Percentiles rank a stretch among this genome's conserved stretches.
Conservation (phyloP, 371 early-diverging fungal species). For the Zychaea mexicana region DNA sequence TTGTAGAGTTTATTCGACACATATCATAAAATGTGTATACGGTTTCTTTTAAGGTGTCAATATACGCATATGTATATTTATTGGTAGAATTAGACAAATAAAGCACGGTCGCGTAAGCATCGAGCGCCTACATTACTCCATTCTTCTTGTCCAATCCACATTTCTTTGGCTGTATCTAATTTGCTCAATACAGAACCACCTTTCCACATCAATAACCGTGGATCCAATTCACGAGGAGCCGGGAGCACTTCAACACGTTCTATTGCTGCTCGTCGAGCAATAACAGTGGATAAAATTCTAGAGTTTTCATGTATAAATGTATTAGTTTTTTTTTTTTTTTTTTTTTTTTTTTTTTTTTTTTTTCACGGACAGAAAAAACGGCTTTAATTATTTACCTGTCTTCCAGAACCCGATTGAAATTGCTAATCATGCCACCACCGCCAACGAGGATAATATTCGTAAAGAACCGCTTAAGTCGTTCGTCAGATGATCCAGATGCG, state of each 20-base stretch:
- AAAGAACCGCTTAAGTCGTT: slow-evolving; percentile 72
- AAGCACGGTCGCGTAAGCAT: slow-evolving; percentile 66
- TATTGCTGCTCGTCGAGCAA: slow-evolving; percentile 46
- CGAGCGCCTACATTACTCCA: slow-evolving; percentile 77
- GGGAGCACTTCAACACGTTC: slow-evolving; percentile 77
- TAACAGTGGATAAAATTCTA: slow-evolving; percentile 38
- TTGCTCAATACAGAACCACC: slow-evolving; percentile 83
- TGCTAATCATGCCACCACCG: slow-evolving; percentile 80
- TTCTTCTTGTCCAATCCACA: slow-evolving; percentile 78
- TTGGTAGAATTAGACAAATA: slow-evolving; percentile 52
- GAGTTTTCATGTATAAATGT: not conserved
- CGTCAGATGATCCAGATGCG: slow-evolving; percentile 68
- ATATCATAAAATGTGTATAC: not conserved
- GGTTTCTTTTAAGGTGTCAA: too few species aligned
- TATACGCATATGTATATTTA: not conserved
- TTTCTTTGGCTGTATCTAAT: slow-evolving; percentile 76
- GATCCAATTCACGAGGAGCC: slow-evolving; percentile 86
- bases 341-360: too few species aligned
- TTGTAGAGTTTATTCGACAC: slow-evolving; percentile 11
- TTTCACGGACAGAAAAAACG: too few species aligned
- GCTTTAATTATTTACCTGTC: slow-evolving; percentile 49
- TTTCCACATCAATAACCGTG: slow-evolving; percentile 88
- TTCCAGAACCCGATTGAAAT: slow-evolving; percentile 72
- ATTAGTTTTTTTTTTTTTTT: not conserved
- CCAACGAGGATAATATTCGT: slow-evolving; percentile 81